A percentile compares a stretch with the other conserved stretches of the same genome.
These are phyloP conservation scores for Penicillium nordicum DNA, from an alignment of 2,329 filamentous ascomycete species.

Conservation along the genomic window DNA sequence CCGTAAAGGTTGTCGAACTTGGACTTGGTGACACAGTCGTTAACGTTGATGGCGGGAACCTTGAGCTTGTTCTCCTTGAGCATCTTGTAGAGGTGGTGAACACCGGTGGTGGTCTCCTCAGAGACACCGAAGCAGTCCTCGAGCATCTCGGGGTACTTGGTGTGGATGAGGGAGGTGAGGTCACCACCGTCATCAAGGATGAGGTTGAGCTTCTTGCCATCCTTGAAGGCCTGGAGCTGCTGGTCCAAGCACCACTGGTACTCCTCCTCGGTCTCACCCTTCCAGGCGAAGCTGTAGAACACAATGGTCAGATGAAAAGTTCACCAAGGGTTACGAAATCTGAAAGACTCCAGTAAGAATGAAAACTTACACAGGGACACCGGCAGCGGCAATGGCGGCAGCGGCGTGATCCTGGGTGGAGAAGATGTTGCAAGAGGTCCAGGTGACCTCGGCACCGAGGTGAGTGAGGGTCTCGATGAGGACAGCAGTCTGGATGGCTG, in stretches of 20 bases:
- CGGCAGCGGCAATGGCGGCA: constrained; percentile 89
- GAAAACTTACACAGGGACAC: constrained; percentile 70
- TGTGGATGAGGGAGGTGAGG: constrained; percentile 91
- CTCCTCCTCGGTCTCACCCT: constrained; percentile 98
- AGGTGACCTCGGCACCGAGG: constrained; percentile 97
- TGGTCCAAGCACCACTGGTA: constrained; percentile 99
- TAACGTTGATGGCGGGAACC: constrained; percentile 97
- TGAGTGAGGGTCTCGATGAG: constrained; percentile 95
- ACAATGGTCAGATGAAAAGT: constrained; percentile 2
- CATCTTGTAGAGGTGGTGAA: constrained; percentile 99
- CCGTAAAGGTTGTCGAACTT: constrained; percentile 99
- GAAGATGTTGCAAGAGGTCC: constrained; percentile 99
- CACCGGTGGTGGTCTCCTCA: constrained; percentile 99
- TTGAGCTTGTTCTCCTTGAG: constrained; percentile 86
- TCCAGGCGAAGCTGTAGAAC: constrained; percentile 61
- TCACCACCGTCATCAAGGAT: constrained; percentile 99
- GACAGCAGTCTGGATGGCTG: constrained; percentile 95
- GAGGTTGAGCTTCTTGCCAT: constrained; percentile 92
- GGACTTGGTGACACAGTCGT: constrained; percentile 99
- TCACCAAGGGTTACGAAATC: neutral
- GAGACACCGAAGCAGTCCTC: constrained; percentile 98
- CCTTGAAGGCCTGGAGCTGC: constrained; percentile 95
- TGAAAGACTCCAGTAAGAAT: constrained; percentile 24
- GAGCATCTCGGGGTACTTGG: constrained; percentile 97
- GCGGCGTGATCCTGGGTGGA: constrained; percentile 98